Base-by-base conservation (phyloP, 805 yeast genomes). In the Kodamaea kaohsiungensis region DNA sequence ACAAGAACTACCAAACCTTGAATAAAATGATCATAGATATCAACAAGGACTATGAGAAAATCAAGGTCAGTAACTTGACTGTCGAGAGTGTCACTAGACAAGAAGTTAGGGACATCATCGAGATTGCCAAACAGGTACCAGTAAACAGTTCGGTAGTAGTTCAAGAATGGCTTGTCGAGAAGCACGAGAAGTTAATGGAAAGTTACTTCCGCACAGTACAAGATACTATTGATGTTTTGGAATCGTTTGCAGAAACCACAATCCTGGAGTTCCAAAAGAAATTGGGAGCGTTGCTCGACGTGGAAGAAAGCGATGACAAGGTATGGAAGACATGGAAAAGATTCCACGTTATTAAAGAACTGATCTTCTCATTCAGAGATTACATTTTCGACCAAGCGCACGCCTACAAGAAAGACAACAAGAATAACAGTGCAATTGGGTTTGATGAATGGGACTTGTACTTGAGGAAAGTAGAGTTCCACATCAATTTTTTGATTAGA, bases 221-320 rank as follows among this genome's bases (percentile, higher is more conserved):
- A 54, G 68, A 67, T 27, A 78, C 86, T 38, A 76, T 87, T 51
- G 92, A 88, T 58, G 78, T 86, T 0, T 79, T 85, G 64, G 92
- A 88, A 66, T 88, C 88, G 56, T 88, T 88, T 75, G 85, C 87
- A 5, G 91, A 87, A 52, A 80, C 83, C 6, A 77, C 88, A 27
- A 77, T 87, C 52, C 78, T 72, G 59, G 90, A 87, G 59, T 87
- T 86, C 70, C 80, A 88, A 7, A 80, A 81, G 51, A 79, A 83
- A 54, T 77, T 88, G 63, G 79, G 85, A 50, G 71, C 73, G 17
- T 58, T 71, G 53, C 58, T 84, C 84, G 30, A 82, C 80, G 57
- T 86, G 89, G 56, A 58, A 7, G 59, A 56, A 13, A 17, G 47
- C 30, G 69, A 63, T 38, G 59, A 61, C n/a, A 46, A 60, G 49